phyloP scores from a whole-genome alignment of 129 eudicot genomes.

The Ambrosia trifida region DNA sequence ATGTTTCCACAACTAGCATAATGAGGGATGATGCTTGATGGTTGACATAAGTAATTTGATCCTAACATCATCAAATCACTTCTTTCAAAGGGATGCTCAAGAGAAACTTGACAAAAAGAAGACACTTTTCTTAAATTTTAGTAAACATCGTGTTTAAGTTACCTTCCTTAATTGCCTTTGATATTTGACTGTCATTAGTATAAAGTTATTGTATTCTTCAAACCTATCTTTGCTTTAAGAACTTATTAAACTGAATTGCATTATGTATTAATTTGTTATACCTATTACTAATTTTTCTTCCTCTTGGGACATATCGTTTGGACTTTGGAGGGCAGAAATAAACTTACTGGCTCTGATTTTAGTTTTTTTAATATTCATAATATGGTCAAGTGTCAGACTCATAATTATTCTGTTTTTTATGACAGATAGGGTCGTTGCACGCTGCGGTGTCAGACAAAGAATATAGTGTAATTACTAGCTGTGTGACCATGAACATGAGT shows the following conservation, averaged over 20 bases:
- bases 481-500: slow-evolving; percentile 65
- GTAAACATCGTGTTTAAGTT: background rate
- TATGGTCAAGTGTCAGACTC: slow-evolving; percentile 20
- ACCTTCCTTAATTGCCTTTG: background rate
- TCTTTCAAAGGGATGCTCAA: background rate
- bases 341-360: slow-evolving; percentile 5
- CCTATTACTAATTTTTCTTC: slow-evolving; percentile 12
- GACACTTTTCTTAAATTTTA: background rate
- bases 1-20: background rate
- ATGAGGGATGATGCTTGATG: background rate
- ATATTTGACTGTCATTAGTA: slow-evolving; percentile 8
- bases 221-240: background rate
- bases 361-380: background rate
- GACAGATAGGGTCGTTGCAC: slow-evolving; percentile 84
- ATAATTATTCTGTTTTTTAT: slow-evolving; percentile 13
- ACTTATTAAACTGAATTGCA: slow-evolving; percentile 2
- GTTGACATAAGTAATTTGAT: background rate
- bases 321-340: slow-evolving; percentile 2
- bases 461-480: slow-evolving; percentile 64
- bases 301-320: too few species aligned
- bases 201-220: slow-evolving; percentile 8
- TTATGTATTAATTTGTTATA: background rate
- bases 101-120: too few species aligned
- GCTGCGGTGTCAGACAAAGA: slow-evolving; percentile 86
- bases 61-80: background rate